Evolutionary conservation across 768 basidiomycete species (phyloP).

Genomic region (Amanita rimosa): DNA sequence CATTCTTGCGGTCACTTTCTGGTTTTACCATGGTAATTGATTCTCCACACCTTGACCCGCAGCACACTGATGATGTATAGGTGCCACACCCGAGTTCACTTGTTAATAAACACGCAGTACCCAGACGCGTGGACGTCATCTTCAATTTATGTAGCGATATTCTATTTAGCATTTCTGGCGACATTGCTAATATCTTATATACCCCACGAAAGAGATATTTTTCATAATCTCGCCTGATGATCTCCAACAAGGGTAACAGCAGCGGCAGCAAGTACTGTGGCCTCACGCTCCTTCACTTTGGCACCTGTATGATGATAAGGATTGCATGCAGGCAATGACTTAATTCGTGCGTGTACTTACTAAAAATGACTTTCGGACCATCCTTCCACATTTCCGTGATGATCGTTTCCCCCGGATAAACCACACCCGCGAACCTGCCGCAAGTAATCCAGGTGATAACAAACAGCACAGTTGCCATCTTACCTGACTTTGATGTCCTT

Average conservation of each 20-base stretch:
- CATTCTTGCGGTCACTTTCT: constrained; percentile 61
- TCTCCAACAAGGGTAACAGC: constrained; percentile 60
- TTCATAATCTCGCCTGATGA: constrained; percentile 51
- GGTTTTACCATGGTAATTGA: constrained; percentile 41
- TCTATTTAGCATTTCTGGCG: neutral
- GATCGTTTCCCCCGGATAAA: constrained; percentile 93
- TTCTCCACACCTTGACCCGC: neutral
- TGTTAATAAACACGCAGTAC: constrained; percentile 15
- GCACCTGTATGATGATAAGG: constrained; percentile 34
- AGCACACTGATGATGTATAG: constrained; percentile 7
- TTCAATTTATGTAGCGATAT: neutral
- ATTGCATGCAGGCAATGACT: neutral
- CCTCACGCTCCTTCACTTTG: constrained; percentile 80
- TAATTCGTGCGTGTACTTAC: constrained; percentile 35
- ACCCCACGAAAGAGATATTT: neutral
- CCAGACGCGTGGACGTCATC: neutral
- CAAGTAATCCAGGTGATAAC: neutral
- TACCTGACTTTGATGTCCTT: constrained; percentile 93
- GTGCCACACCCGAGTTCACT: constrained; percentile 18
- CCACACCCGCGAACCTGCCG: constrained; percentile 76
- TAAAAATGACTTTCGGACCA: constrained; percentile 79
- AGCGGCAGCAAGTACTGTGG: constrained; percentile 64
- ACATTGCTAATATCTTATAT: neutral
- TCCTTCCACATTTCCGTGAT: constrained; percentile 99
- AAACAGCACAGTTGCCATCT: constrained; percentile 12